These are phyloP conservation scores for Nowakowskiella sp. DNA, from an alignment of 192 early-diverging fungal genomes.

Conservation along the genomic window DNA sequence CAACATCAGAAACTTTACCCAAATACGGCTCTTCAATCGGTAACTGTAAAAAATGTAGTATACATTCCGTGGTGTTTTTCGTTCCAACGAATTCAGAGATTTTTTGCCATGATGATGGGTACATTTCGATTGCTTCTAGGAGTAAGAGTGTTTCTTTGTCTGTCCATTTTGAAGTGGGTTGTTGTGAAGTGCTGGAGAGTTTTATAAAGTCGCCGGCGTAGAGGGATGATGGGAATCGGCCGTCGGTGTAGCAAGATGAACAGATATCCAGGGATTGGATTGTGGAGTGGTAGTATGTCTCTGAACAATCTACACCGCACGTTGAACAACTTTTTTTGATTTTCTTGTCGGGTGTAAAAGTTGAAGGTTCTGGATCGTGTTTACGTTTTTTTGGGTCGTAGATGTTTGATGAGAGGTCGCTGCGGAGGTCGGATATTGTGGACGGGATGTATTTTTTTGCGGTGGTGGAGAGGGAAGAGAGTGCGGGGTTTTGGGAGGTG, in stretches of 20 bases:
- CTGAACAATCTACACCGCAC: slow-evolving; percentile 76
- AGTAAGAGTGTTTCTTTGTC: slow-evolving; percentile 80
- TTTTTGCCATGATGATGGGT: slow-evolving; percentile 87
- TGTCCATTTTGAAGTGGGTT: slow-evolving; percentile 59
- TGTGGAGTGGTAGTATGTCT: slow-evolving; percentile 70
- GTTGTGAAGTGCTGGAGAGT: slow-evolving; percentile 37
- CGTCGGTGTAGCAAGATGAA: slow-evolving; percentile 81
- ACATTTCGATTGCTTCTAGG: slow-evolving; percentile 89
- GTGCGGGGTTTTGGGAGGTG: slow-evolving; percentile 5
- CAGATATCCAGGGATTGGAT: slow-evolving; percentile 64
- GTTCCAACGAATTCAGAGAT: slow-evolving; percentile 91
- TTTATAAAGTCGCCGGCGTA: slow-evolving; percentile 85
- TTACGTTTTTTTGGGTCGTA: slow-evolving; percentile 11
- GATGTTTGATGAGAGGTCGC: background rate
- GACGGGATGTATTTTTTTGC: slow-evolving; percentile 10
- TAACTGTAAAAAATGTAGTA: slow-evolving; percentile 77
- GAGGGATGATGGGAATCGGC: slow-evolving; percentile 78
- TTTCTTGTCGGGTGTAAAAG: background rate
- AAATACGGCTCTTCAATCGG: slow-evolving; percentile 83
- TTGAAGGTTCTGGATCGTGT: slow-evolving; percentile 9
- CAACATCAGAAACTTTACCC: slow-evolving; percentile 29
- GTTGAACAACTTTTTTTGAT: slow-evolving; percentile 56
- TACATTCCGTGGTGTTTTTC: slow-evolving; percentile 81
- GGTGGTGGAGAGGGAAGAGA: too few species aligned
- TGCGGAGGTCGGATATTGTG: slow-evolving; percentile 2